Percentiles rank a stretch among this genome's conserved stretches.
phyloP scores from a whole-genome alignment of 2,329 filamentous ascomycete genomes.

The Colletotrichum sp. region DNA sequence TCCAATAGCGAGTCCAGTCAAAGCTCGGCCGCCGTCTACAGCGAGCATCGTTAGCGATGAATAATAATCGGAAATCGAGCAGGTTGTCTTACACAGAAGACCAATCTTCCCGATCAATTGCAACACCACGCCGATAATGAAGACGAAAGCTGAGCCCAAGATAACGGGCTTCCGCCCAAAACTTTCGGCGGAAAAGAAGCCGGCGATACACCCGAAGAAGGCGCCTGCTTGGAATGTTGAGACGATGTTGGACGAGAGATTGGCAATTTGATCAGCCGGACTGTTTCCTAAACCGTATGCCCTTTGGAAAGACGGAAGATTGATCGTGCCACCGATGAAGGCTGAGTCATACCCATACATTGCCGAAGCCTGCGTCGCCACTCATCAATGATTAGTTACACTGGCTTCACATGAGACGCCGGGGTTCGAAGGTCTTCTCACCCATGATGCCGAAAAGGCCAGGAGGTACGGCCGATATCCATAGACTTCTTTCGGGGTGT shows the following conservation, averaged over 20 bases:
- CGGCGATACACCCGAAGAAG: neutral
- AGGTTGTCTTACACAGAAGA: neutral
- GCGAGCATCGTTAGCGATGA: neutral
- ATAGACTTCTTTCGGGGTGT: neutral
- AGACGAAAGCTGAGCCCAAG: neutral
- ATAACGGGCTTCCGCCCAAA: neutral
- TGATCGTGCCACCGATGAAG: neutral
- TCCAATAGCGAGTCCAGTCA: neutral
- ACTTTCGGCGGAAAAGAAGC: neutral
- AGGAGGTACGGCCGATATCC: neutral
- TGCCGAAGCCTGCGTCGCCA: neutral
- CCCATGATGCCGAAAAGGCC: neutral
- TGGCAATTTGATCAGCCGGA: neutral
- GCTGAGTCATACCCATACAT: neutral
- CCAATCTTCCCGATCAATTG: neutral
- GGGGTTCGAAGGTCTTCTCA: neutral
- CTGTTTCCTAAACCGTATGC: neutral
- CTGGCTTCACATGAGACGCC: fast-evolving
- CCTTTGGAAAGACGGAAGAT: neutral
- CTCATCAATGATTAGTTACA: neutral
- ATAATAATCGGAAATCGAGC: fast-evolving
- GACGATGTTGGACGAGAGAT: neutral
- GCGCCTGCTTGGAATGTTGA: neutral
- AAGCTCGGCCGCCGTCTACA: neutral
- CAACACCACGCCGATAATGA: neutral